A percentile compares a stretch with the other conserved stretches of the same genome.
phyloP scores from a whole-genome alignment of 306 rosid species.

The Glycine soja region DNA sequence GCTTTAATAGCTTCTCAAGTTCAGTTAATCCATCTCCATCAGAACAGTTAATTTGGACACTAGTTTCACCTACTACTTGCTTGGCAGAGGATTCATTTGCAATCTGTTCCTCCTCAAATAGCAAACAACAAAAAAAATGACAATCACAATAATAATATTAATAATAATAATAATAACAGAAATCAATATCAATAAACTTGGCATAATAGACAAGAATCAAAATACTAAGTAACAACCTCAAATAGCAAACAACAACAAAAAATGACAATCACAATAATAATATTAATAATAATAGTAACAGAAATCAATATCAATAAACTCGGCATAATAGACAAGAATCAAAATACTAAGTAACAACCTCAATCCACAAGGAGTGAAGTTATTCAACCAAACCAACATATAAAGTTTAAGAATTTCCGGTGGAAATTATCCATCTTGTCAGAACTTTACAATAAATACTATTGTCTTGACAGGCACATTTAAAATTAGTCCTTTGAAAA shows the following conservation, averaged over 20 bases:
- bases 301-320: background rate
- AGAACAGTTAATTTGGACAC: slow-evolving; percentile 50
- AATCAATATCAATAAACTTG: background rate
- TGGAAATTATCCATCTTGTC: background rate
- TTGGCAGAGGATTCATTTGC: slow-evolving; percentile 55
- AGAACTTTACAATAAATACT: slow-evolving; percentile 28
- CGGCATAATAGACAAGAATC: background rate
- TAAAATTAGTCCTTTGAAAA: background rate
- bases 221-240: slow-evolving; percentile 36
- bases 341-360: slow-evolving; percentile 29
- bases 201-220: slow-evolving; percentile 10
- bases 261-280: slow-evolving; percentile 6
- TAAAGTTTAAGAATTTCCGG: slow-evolving; percentile 4
- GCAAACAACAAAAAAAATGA: slow-evolving; percentile 31
- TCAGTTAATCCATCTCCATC: slow-evolving; percentile 61
- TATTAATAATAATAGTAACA: background rate
- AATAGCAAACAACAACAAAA: slow-evolving; percentile 36
- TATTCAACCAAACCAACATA: slow-evolving; percentile 6
- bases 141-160: background rate
- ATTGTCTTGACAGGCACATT: background rate
- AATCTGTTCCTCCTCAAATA: slow-evolving; percentile 45
- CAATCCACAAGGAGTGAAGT: slow-evolving; percentile 1
- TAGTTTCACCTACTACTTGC: slow-evolving; percentile 50
- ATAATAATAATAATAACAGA: background rate
- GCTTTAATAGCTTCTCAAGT: slow-evolving; percentile 78